Conservation (phyloP, 108 stramenopile species). For the Skeletonema grethae region DNA sequence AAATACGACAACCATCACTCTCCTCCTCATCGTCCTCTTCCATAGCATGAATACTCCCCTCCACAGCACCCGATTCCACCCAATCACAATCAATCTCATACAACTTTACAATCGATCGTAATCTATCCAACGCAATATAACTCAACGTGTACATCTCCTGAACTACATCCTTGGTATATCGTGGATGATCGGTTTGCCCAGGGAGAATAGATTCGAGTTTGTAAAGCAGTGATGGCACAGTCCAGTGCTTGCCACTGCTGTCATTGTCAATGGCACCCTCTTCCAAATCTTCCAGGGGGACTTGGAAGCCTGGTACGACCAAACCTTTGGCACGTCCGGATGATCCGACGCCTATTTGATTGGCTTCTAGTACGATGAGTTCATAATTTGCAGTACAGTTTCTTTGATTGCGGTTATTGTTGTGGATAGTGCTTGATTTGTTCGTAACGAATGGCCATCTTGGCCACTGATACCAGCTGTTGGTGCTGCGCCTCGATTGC, state of each 20-base stretch:
- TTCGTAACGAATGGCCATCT: not conserved
- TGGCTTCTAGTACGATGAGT: conserved; percentile 29
- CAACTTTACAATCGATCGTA: conserved; percentile 22
- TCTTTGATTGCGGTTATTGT: not conserved
- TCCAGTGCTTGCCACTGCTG: not conserved
- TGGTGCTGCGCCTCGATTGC: not conserved
- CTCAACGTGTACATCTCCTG: conserved; percentile 24
- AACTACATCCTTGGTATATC: conserved; percentile 15
- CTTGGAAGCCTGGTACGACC: conserved; percentile 34
- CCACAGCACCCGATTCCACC: conserved; percentile 30
- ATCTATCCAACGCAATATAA: conserved; percentile 27
- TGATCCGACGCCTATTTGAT: conserved; percentile 24
- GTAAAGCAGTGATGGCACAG: not conserved
- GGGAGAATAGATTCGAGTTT: not conserved
- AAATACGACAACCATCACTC: conserved; percentile 12
- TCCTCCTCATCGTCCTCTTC: conserved; percentile 16
- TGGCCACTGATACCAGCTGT: not conserved
- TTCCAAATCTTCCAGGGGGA: conserved; percentile 33
- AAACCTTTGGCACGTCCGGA: conserved; percentile 44
- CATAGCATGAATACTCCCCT: conserved; percentile 29
- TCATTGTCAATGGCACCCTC: conserved; percentile 20
- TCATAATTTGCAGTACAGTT: not conserved
- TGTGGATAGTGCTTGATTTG: not conserved
- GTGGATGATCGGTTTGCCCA: conserved; percentile 5
- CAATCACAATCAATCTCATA: conserved; percentile 49